A percentile compares a stretch with the other conserved stretches of the same genome.
These are phyloP conservation scores for Carex myosuroides DNA, from an alignment of 176 grass and related monocot species.

Conservation along the genomic window DNA sequence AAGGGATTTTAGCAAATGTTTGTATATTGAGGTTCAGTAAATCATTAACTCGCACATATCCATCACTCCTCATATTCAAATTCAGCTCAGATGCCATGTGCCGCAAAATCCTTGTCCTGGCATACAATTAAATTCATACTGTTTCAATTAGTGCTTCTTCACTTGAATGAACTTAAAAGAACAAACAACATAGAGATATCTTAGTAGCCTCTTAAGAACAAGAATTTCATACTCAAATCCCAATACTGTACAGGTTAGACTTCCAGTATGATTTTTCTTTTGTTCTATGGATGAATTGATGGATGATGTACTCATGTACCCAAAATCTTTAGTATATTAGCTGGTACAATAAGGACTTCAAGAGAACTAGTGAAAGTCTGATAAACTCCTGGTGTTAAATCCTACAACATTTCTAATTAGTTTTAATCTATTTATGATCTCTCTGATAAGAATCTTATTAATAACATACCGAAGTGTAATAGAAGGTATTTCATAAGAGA, in stretches of 20 bases:
- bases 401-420: too few relatives aligned
- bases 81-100: conserved; percentile 84
- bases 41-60: conserved; percentile 62
- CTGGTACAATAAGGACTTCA: too few relatives aligned
- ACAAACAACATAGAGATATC: background rate
- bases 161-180: background rate
- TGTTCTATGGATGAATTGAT: background rate
- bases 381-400: too few relatives aligned
- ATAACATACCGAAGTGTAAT: background rate
- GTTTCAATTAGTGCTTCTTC: background rate
- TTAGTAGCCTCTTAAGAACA: background rate
- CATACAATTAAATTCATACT: background rate
- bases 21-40: conserved; percentile 51
- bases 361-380: too few relatives aligned
- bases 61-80: conserved; percentile 66
- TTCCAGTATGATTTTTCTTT: background rate
- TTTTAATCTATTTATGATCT: too few relatives aligned
- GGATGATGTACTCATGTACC: background rate
- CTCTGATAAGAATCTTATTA: too few relatives aligned
- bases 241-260: background rate
- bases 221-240: background rate
- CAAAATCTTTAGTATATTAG: too few relatives aligned
- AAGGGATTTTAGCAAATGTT: conserved; percentile 62
- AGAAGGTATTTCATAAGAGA: background rate
- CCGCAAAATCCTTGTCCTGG: conserved; percentile 62